Base-by-base conservation (phyloP, 257 asterid species). In the Fraxinus pennsylvanica region DNA sequence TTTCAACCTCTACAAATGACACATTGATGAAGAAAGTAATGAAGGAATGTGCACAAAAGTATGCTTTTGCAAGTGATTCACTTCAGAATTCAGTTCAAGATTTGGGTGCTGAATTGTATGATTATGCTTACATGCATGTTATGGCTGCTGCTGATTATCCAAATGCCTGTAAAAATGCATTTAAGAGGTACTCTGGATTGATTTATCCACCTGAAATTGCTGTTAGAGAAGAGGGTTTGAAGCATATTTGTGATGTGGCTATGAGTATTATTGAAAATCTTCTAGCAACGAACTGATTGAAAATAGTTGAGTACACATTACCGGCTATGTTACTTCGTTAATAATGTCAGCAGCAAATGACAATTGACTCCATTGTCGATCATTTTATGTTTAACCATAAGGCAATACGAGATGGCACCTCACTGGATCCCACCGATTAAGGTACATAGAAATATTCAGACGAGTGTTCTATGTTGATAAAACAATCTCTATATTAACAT, bases 91-190 rank as follows among this genome's bases (percentile, higher is more conserved):
- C 96, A 0, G 74, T 85, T 13, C 89, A 81, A 63, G 94, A 89
- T 84, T 68, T 94, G 92, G 78, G 81, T 38, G 72, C 43, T 0
- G 92, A 94, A n/a, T 10, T 80, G 43, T 91, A 87, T 78, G 98
- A 92, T n/a, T 92, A 89, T 66, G 99, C 97, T 6, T 94, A 89
- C 83, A 71, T 94, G 91, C 89, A 92, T 59, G 96, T 91, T 6
- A 89, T 87, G 94, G 99, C 97, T 0, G 99, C 98, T 0, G 86
- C 89, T 0, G 98, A 94, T 80, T 94, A 94, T 39, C 98, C 98
- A 17, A 89, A 85, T 21, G 87, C 87, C 0, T 94, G 98, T 39
- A 96, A 72, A 3, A 85, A 84, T 32, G 91, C 87, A 0, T 94
- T 92, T 59, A 87, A 57, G 84, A 79, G 90, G 78, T 36, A 81